Evolutionary conservation across 2,329 filamentous ascomycete genomes (phyloP), one percentile per base, ranked within the genome.

Genomic region (Fusarium kyushuense): DNA sequence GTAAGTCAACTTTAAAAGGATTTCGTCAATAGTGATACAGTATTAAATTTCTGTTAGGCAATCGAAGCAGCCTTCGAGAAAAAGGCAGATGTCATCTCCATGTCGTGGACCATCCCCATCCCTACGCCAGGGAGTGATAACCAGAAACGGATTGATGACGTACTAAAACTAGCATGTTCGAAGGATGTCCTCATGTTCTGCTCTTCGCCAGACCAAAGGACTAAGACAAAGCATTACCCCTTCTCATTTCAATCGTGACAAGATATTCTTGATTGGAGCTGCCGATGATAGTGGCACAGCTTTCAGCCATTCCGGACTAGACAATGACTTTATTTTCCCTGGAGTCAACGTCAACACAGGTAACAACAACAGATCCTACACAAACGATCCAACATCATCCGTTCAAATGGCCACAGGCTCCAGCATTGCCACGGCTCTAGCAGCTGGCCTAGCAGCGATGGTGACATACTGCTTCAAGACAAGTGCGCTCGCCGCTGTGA

Each of bases 91-190:
- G 56, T 67, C 3, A 68, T 68, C 9, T 67, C 58, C 2, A 67
- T 68, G 65, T 63, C 65, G 2, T 68, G 65, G 65, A 67, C 58
- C 3, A 41, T 68, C 5, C 52, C 62, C 1, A 27, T 58, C 7
- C 52, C 30, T 1, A 1, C 1, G 6, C 1, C 30, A 32, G 30
- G 30, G 30, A 32, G 5, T 16, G 30, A 32, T 47, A 7, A n/a
- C 46, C 11, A 19, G 11, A 35, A 45, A 13, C 38, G 30, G 25
- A 45, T 16, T 13, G 46, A 56, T 5, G 19, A 46, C 29, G 57
- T 65, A 5, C 40, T 29, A 5, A 33, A 29, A 25, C 33, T 40
- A 4, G 62, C 57, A 12, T 51, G 40, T 30, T 27, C 41, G 7
- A 30, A 38, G 5, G 56, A 65, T 13, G 54, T 63, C 7, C 54